Evolutionary conservation across 2,329 filamentous ascomycete genomes (phyloP), one percentile per base, ranked within the genome.

Genomic region (Colletotrichum theobromicola): DNA sequence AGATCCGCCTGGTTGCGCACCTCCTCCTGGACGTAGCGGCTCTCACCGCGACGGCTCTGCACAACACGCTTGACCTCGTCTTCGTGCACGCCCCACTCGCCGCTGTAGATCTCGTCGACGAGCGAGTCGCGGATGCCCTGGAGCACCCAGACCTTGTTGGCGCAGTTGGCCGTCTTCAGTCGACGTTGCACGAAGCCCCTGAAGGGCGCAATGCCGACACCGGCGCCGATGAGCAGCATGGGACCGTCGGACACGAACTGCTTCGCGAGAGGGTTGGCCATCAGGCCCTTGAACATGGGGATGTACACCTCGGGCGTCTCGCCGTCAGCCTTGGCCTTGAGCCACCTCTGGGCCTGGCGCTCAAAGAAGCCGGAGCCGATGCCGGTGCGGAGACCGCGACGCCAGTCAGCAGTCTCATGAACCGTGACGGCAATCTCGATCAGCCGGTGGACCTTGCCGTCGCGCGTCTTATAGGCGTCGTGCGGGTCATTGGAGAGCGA

Each of bases 371-470:
- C 97, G 18, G 95, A 98, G 62, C 96, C 95, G 13, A 98, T 93
- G 61, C 97, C 97, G 1, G 94, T 95, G 50, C 97, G 93, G 72
- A 83, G 85, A 46, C 93, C 93, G 63, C 88, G 88, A 69, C 89
- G 90, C 94, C 95, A 98, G 84, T 98, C 93, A 35, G 91, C 87
- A 4, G 93, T 92, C 83, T 98, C 95, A 83, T 98, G 97, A 75
- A 99, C 93, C 9, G 96, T 97, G 72, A 99, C 97, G n/a, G 97
- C 97, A 80, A 98, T 94, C 86, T 98, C 97, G 79, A 99, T 93
- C 74, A 98, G 87, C 34, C 96, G 94, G 77, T 94, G 94, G 78
- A 91, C 90, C 77, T 93, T 91, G 50, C 91, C 90, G 76, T 94
- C 93, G 76, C 92, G 90, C 26, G 92, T 90, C 76, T 90, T 90